phyloP scores from a whole-genome alignment of 2,329 filamentous ascomycete genomes.

The Fusarium falciforme region DNA sequence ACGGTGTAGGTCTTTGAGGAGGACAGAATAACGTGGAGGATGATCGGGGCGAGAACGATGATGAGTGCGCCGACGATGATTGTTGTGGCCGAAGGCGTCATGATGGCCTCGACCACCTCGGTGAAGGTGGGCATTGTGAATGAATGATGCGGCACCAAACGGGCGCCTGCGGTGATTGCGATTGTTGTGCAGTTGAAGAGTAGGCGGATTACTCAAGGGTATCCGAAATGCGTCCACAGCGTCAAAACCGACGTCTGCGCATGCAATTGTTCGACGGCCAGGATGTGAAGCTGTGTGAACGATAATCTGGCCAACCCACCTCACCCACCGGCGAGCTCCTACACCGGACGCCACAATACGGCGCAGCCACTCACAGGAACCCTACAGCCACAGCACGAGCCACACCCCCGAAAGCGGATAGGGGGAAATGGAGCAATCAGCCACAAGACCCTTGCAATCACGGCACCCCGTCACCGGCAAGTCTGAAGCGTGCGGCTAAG shows the following conservation, averaged over 20 bases:
- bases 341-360: constrained; percentile 16
- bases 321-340: constrained; percentile 29
- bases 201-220: not conserved
- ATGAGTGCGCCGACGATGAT: constrained; percentile 78
- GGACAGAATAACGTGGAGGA: constrained; percentile 82
- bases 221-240: not conserved
- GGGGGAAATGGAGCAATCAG: constrained; percentile 27
- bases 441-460: constrained; percentile 42
- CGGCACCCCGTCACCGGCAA: constrained; percentile 14
- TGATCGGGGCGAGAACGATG: constrained; percentile 77
- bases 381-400: constrained; percentile 1
- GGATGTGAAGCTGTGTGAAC: constrained; percentile 25
- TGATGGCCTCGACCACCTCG: constrained; percentile 61
- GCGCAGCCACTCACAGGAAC: constrained; percentile 14
- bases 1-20: constrained; percentile 71
- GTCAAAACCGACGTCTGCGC: not conserved
- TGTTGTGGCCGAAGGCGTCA: constrained; percentile 70
- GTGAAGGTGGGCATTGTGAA: constrained; percentile 53
- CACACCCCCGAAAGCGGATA: constrained; percentile 14
- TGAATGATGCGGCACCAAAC: constrained; percentile 20
- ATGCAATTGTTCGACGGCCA: not conserved
- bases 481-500: constrained; percentile 24
- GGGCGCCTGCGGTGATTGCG: constrained; percentile 14
- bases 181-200: not conserved
- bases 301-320: constrained; percentile 36